Evolutionary conservation across 208 protist genomes (phyloP).

Genomic region (Crithidia mellificae): DNA sequence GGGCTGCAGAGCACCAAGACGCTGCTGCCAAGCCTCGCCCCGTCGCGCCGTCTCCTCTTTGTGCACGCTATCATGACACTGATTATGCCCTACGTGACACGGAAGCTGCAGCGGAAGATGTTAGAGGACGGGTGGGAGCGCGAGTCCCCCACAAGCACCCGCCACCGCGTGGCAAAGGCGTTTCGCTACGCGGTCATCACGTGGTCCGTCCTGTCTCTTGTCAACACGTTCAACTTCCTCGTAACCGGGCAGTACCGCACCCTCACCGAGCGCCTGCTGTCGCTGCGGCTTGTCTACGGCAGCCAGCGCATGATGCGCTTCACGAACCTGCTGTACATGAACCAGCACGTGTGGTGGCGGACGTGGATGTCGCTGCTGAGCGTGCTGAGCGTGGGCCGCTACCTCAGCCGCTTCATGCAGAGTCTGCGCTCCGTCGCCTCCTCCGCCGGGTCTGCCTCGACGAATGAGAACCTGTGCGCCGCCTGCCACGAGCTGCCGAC

Average conservation of each 20-base stretch:
- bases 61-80: slow-evolving; percentile 74
- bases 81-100: slow-evolving; percentile 72
- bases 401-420: slow-evolving; percentile 55
- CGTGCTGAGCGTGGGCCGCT: slow-evolving; percentile 72
- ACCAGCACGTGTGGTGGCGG: slow-evolving; percentile 87
- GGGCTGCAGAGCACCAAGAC: slow-evolving; percentile 50
- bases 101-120: slow-evolving; percentile 70
- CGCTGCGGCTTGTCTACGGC: slow-evolving; percentile 85
- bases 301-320: slow-evolving; percentile 79
- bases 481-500: slow-evolving; percentile 70
- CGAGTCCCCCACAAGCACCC: slow-evolving; percentile 32
- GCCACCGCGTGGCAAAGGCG: slow-evolving; percentile 41
- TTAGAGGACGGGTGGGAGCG: slow-evolving; percentile 83
- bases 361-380: slow-evolving; percentile 78
- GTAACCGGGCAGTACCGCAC: slow-evolving; percentile 86
- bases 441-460: slow-evolving; percentile 18
- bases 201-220: slow-evolving; percentile 67
- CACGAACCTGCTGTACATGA: slow-evolving; percentile 86
- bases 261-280: slow-evolving; percentile 79
- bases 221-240: slow-evolving; percentile 88
- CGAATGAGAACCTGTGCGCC: slow-evolving; percentile 68
- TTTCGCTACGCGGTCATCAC: slow-evolving; percentile 47
- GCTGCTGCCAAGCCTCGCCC: slow-evolving; percentile 66
- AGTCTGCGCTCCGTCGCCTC: slow-evolving; percentile 44
- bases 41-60: slow-evolving; percentile 61